A percentile compares a stretch with the other conserved stretches of the same genome.
These are phyloP conservation scores for Heterococcus sp. DNA, from an alignment of 108 stramenopile species.

Conservation along the genomic window DNA sequence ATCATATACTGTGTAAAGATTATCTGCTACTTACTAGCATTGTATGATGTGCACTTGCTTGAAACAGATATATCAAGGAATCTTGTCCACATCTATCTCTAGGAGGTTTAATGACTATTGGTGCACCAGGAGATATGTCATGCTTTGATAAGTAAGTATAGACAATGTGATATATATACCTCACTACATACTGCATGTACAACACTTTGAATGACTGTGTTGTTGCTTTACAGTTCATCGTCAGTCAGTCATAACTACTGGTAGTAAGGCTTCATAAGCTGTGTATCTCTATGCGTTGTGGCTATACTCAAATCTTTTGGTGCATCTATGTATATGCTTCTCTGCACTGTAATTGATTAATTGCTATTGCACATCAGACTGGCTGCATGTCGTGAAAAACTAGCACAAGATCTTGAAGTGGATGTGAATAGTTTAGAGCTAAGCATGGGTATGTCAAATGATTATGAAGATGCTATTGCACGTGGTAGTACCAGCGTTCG, in stretches of 20 bases:
- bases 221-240: too few relatives aligned
- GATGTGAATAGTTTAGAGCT: constrained; percentile 66
- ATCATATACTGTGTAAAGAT: too few relatives aligned
- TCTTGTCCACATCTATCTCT: constrained; percentile 72
- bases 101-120: constrained; percentile 96
- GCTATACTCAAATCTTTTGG: too few relatives aligned
- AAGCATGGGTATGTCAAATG: constrained; percentile 98
- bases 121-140: constrained; percentile 77
- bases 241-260: too few relatives aligned
- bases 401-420: constrained; percentile 52
- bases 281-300: too few relatives aligned
- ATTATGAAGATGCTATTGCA: constrained; percentile 89
- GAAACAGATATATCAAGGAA: constrained; percentile 60
- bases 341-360: too few relatives aligned
- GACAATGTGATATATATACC: background rate
- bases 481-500: constrained; percentile 85
- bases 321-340: too few relatives aligned
- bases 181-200: too few relatives aligned
- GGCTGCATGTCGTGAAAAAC: constrained; percentile 19
- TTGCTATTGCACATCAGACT: constrained; percentile 9
- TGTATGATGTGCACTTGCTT: too few relatives aligned
- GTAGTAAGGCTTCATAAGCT: too few relatives aligned
- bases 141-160: constrained; percentile 72
- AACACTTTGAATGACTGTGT: too few relatives aligned
- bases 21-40: too few relatives aligned